These are phyloP conservation scores for Aquilaria sinensis DNA, from an alignment of 345 rosid genomes.

Conservation along the genomic window DNA sequence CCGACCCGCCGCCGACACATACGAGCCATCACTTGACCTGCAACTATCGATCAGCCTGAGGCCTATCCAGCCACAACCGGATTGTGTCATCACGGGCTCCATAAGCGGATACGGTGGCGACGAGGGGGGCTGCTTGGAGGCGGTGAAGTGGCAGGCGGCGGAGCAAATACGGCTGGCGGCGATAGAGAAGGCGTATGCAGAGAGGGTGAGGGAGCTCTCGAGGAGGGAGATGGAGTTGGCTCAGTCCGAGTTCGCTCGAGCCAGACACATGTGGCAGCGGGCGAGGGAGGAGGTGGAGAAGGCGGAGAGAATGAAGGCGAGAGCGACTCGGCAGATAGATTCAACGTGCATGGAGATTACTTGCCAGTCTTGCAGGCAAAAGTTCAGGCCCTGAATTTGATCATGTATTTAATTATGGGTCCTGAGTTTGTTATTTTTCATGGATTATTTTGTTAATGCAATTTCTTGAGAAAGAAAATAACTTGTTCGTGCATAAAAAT, in stretches of 20 bases:
- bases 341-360: conserved; percentile 87
- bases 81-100: conserved; percentile 16
- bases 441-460: too few species aligned
- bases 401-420: too few species aligned
- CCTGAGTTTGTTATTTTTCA: conserved; percentile 5
- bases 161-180: conserved; percentile 85
- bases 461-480: not conserved
- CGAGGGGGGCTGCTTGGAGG: conserved; percentile 38
- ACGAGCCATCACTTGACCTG: conserved; percentile 65
- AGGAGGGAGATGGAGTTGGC: conserved; percentile 93
- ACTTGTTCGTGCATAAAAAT: too few species aligned
- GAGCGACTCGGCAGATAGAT: conserved; percentile 63
- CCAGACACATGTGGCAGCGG: conserved; percentile 83
- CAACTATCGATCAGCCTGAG: conserved; percentile 79
- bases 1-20: conserved; percentile 13
- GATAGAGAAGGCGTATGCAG: conserved; percentile 87
- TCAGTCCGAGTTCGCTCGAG: conserved; percentile 80
- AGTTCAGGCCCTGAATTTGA: conserved; percentile 53
- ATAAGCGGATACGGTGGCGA: conserved; percentile 22
- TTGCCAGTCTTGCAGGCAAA: conserved; percentile 95
- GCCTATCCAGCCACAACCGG: conserved; percentile 35
- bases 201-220: conserved; percentile 86
- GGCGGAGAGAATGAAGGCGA: conserved; percentile 76
- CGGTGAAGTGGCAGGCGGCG: conserved; percentile 87
- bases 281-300: conserved; percentile 80